Conservation (phyloP, 148 eudicot species). For the Camellia japonica region DNA sequence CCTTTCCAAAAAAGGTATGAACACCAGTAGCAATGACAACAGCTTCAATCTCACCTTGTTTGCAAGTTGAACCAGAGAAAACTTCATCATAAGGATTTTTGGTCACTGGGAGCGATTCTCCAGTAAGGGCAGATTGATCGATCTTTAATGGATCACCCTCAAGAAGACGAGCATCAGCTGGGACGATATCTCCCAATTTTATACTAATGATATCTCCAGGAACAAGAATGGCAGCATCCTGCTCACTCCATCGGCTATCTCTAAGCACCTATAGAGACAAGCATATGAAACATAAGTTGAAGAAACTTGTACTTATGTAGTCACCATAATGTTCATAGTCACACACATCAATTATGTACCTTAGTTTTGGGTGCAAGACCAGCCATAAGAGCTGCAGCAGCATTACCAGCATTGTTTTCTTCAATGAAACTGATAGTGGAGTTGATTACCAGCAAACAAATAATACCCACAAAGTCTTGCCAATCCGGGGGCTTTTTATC, state of each 20-base stretch:
- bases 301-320: not conserved
- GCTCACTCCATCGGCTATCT: conserved; percentile 83
- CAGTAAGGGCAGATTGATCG: conserved; percentile 91
- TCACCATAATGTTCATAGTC: not conserved
- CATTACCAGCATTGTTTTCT: conserved; percentile 96
- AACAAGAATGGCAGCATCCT: conserved; percentile 77
- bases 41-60: conserved; percentile 90
- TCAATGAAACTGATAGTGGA: conserved; percentile 94
- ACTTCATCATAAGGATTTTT: conserved; percentile 76
- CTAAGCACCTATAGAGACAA: conserved; percentile 56
- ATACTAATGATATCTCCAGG: conserved; percentile 95
- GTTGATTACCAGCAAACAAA: conserved; percentile 82
- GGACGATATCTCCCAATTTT: conserved; percentile 82
- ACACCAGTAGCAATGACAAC: conserved; percentile 96
- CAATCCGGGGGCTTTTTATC: conserved; percentile 83
- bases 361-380: conserved; percentile 95
- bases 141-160: conserved; percentile 90
- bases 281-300: conserved; percentile 4
- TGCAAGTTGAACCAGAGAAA: conserved; percentile 94
- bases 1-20: conserved; percentile 96
- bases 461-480: conserved; percentile 92
- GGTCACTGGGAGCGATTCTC: conserved; percentile 94
- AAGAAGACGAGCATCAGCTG: conserved; percentile 94
- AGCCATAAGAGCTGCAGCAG: conserved; percentile 99
- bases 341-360: conserved; percentile 33